phyloP scores from a whole-genome alignment of 768 basidiomycete species.

The Termitomyces sp. region DNA sequence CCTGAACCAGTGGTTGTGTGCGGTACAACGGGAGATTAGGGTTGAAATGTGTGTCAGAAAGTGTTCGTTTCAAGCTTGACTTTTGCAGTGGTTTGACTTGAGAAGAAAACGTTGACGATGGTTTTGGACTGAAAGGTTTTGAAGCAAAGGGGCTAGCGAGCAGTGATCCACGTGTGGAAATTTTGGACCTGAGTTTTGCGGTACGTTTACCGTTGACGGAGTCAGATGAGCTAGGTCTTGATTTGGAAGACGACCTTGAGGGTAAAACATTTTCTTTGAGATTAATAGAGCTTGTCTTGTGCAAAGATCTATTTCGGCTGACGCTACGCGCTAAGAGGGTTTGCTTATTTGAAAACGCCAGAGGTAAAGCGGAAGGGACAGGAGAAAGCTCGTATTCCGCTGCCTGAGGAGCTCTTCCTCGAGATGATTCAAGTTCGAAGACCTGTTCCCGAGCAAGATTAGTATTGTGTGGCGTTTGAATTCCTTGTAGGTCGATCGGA shows the following conservation, averaged over 20 bases:
- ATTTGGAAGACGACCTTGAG: slow-evolving; percentile 6
- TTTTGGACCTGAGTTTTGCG: slow-evolving; percentile 5
- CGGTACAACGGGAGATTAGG: slow-evolving; percentile 17
- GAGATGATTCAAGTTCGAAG: slow-evolving; percentile 15
- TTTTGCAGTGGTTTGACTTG: not conserved
- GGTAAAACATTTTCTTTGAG: slow-evolving; percentile 21
- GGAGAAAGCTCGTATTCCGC: slow-evolving; percentile 16
- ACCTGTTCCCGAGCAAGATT: slow-evolving; percentile 15
- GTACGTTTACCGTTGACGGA: not conserved
- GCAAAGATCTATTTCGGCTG: not conserved
- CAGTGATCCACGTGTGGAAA: not conserved
- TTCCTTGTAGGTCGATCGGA: not conserved
- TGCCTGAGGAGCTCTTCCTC: slow-evolving; percentile 6
- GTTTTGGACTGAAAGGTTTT: slow-evolving; percentile 16
- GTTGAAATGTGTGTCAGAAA: slow-evolving; percentile 22
- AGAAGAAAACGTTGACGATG: not conserved
- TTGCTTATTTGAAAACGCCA: not conserved
- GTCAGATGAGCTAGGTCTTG: not conserved
- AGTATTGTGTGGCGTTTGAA: slow-evolving; percentile 19
- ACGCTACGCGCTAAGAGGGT: not conserved
- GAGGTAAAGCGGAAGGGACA: slow-evolving; percentile 11
- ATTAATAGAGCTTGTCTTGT: slow-evolving; percentile 19
- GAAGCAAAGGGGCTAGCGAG: slow-evolving; percentile 24
- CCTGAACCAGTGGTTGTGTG: slow-evolving; percentile 4
- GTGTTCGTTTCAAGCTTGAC: slow-evolving; percentile 10